Evolutionary conservation across 768 basidiomycete genomes (phyloP), one percentile per base, ranked within the genome.

Genomic region (Phlebiopsis flavidoalba): DNA sequence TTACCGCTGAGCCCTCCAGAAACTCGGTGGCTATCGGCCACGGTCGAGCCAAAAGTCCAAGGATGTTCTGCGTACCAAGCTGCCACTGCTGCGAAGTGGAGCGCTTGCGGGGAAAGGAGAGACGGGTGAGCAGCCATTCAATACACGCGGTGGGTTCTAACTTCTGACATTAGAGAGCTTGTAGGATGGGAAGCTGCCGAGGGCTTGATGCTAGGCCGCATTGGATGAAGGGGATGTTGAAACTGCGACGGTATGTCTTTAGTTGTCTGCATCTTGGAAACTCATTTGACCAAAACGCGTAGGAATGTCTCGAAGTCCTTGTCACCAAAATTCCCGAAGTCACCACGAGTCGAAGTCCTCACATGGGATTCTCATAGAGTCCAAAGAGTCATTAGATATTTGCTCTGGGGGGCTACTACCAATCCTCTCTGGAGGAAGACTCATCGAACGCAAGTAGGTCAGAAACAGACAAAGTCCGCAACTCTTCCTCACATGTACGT

Each of bases 181-280:
- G 48, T 66, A 93, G 93, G 80, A 33, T 94, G 91, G 91, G 80
- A 81, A 11, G 86, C 91, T 63, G 72, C 92, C 8, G 95, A 96
- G 67, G 91, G 94, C 67, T 77, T 94, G 2, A 80, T 85, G 2
- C 72, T 92, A n/a, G 53, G 91, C 94, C 3, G 81, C 93, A 3
- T 75, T 93, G 54, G 92, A 95, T 65, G 75, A 88, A 12, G 91
- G 88, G 26, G 77, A 86, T 56, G 61, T 85, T 24, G 86, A 90
- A 53, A 75, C 92, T 35, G 89, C 93, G 26, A 84, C 92, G 71
- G 93, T 94, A 72, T 62, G 83, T 77, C 11, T 33, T 50, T n/a
- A 35, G 31, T 24, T 24, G 12, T 47, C 5, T 52, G 35, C 53
- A 31, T 15, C 7, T 8, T 31, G 37, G 50, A 7, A 40, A 55